Conservation (phyloP, 768 basidiomycete genomes). For the Russula abietina region DNA sequence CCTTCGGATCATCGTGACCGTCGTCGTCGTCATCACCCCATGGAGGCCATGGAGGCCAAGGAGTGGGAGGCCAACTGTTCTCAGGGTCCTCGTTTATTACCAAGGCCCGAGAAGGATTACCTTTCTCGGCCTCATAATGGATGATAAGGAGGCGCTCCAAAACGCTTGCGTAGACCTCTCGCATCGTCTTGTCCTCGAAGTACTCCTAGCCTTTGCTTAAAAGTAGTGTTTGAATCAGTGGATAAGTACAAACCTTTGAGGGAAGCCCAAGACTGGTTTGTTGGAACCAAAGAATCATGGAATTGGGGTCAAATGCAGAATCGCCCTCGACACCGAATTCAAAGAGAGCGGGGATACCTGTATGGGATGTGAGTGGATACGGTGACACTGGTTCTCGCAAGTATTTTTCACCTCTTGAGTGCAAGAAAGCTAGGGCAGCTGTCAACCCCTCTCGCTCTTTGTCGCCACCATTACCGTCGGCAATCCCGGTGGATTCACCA, state of each 20-base stretch:
- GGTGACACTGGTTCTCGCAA: neutral
- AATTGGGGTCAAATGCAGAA: slow-evolving; percentile 76
- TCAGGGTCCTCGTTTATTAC: slow-evolving; percentile 33
- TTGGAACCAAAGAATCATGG: slow-evolving; percentile 79
- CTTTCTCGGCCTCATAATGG: slow-evolving; percentile 45
- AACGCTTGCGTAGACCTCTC: slow-evolving; percentile 64
- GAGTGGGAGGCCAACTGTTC: slow-evolving; percentile 72
- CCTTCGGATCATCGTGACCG: slow-evolving; percentile 44
- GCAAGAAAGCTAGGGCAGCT: slow-evolving; percentile 75
- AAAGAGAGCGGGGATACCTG: slow-evolving; percentile 75
- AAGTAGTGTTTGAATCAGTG: neutral
- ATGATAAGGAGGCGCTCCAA: slow-evolving; percentile 60
- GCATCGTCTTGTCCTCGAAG: slow-evolving; percentile 68
- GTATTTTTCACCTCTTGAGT: slow-evolving; percentile 60
- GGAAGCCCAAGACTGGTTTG: slow-evolving; percentile 80
- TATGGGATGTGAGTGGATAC: slow-evolving; percentile 3
- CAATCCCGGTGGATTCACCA: slow-evolving; percentile 42
- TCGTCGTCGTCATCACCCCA: slow-evolving; percentile 37
- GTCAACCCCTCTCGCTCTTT: slow-evolving; percentile 57
- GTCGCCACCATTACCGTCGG: slow-evolving; percentile 22
- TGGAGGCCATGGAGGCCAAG: slow-evolving; percentile 73
- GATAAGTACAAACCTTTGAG: slow-evolving; percentile 55
- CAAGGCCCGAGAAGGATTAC: slow-evolving; percentile 20
- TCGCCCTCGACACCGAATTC: slow-evolving; percentile 86
- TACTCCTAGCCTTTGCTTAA: slow-evolving; percentile 56